These are phyloP conservation scores for Oemleria cerasiformis DNA, from an alignment of 306 rosid species.

Conservation along the genomic window DNA sequence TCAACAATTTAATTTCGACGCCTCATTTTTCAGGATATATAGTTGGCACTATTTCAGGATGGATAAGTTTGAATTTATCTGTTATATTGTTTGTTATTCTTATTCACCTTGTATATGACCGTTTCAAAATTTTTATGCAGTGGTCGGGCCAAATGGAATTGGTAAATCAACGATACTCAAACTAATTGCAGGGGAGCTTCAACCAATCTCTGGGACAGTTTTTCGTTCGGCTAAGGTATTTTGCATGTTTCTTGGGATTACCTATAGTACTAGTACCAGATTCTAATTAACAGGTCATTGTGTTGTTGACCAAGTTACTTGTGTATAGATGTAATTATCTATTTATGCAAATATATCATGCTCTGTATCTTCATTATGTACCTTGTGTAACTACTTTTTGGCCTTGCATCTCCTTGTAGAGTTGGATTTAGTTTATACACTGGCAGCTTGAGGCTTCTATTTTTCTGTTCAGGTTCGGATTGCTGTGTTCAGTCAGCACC, in stretches of 20 bases:
- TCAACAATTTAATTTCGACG: background rate
- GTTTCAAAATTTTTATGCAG: constrained; percentile 50
- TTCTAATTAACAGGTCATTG: background rate
- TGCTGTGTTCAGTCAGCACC: constrained; percentile 99
- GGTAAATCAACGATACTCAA: constrained; percentile 99
- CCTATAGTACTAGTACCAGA: background rate
- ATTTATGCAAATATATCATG: background rate
- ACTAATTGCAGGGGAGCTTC: constrained; percentile 94
- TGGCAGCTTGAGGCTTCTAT: constrained; percentile 19
- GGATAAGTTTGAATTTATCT: background rate
- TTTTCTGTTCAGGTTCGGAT: constrained; percentile 74
- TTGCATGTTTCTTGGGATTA: constrained; percentile 3
- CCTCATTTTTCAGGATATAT: background rate
- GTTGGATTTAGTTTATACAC: constrained; percentile 16
- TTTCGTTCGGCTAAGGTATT: constrained; percentile 97
- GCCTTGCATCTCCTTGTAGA: constrained; percentile 16
- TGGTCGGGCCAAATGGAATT: constrained; percentile 99
- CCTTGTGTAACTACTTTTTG: background rate
- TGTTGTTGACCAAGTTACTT: constrained; percentile 3
- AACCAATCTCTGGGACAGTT: constrained; percentile 93
- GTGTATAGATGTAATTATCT: background rate
- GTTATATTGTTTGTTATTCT: constrained; percentile 13
- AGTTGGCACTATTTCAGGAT: background rate
- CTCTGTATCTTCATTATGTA: constrained; percentile 18
- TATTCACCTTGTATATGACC: constrained; percentile 19